Percentiles rank a stretch among this genome's conserved stretches.
phyloP scores from a whole-genome alignment of 164 flowering plant species.

The Buxus sempervirens region DNA sequence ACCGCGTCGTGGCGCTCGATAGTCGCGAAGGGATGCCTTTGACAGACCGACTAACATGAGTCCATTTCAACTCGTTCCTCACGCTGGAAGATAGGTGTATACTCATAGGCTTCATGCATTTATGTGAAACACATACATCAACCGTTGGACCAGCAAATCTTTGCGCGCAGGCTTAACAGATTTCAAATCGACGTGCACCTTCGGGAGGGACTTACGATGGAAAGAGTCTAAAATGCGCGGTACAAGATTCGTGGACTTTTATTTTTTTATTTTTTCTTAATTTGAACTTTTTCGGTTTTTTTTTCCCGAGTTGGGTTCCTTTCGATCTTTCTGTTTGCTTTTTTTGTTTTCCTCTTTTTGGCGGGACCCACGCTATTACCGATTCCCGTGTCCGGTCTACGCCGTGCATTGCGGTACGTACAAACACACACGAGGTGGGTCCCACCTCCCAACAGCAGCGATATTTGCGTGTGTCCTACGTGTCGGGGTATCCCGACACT shows the following conservation, averaged over 20 bases:
- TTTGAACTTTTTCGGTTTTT: not conserved
- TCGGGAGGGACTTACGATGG: too few relatives aligned
- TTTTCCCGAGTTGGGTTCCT: too few relatives aligned
- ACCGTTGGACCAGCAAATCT: too few relatives aligned
- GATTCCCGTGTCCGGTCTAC: slow-evolving; percentile 1
- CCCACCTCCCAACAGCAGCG: slow-evolving; percentile 21
- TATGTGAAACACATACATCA: too few relatives aligned
- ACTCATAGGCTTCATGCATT: too few relatives aligned
- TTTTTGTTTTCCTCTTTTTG: not conserved
- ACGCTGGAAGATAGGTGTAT: too few relatives aligned
- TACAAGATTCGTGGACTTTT: not conserved
- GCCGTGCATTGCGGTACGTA: slow-evolving; percentile 2
- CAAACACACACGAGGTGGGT: not conserved
- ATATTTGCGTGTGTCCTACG: slow-evolving; percentile 47
- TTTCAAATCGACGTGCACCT: too few relatives aligned
- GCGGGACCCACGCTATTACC: not conserved
- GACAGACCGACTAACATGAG: too few relatives aligned
- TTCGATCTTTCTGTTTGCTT: not conserved
- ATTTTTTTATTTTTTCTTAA: not conserved
- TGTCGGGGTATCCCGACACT: slow-evolving; percentile 9
- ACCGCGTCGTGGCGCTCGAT: too few relatives aligned
- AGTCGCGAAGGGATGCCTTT: too few relatives aligned
- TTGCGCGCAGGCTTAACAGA: too few relatives aligned
- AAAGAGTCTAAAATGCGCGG: not conserved
- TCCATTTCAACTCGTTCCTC: too few relatives aligned